These are phyloP conservation scores for Fusarium tanahbumbuense DNA, from an alignment of 2,329 filamentous ascomycete genomes.

Conservation along the genomic window DNA sequence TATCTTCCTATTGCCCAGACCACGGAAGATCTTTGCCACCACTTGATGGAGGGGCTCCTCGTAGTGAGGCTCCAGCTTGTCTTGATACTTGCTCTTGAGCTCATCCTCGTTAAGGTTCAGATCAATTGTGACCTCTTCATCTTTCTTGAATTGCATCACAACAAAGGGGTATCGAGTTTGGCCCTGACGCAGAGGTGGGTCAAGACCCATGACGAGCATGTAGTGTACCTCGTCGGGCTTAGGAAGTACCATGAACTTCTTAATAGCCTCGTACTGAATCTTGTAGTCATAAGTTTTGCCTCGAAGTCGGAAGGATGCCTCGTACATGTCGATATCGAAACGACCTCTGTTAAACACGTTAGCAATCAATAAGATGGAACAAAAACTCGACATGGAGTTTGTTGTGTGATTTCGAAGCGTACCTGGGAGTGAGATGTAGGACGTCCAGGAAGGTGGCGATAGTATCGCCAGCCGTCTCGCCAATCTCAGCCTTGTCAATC, in stretches of 20 bases:
- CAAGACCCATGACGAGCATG: constrained; percentile 92
- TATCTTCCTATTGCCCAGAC: constrained; percentile 93
- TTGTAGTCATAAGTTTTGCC: constrained; percentile 99
- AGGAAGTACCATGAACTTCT: constrained; percentile 98
- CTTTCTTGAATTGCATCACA: constrained; percentile 98
- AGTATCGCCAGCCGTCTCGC: constrained; percentile 97
- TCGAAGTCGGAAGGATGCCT: constrained; percentile 93
- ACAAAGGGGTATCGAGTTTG: constrained; percentile 98
- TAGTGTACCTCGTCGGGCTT: constrained; percentile 99
- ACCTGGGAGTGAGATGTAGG: constrained; percentile 94
- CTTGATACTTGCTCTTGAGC: constrained; percentile 85
- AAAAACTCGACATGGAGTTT: background rate
- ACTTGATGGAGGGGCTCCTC: constrained; percentile 94
- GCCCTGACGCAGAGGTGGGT: constrained; percentile 94
- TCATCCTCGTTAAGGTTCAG: constrained; percentile 95
- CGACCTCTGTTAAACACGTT: constrained; percentile 75
- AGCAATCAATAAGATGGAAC: background rate
- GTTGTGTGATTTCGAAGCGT: constrained; percentile 34
- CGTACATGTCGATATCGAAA: constrained; percentile 99
- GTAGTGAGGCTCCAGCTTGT: constrained; percentile 88
- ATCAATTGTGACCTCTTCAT: constrained; percentile 96
- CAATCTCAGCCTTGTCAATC: constrained; percentile 98
- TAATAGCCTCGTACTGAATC: constrained; percentile 97
- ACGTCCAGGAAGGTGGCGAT: constrained; percentile 98
- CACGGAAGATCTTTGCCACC: constrained; percentile 94